Base-by-base conservation (phyloP, 495 filamentous ascomycete species). In the Durotheca rogersii region DNA sequence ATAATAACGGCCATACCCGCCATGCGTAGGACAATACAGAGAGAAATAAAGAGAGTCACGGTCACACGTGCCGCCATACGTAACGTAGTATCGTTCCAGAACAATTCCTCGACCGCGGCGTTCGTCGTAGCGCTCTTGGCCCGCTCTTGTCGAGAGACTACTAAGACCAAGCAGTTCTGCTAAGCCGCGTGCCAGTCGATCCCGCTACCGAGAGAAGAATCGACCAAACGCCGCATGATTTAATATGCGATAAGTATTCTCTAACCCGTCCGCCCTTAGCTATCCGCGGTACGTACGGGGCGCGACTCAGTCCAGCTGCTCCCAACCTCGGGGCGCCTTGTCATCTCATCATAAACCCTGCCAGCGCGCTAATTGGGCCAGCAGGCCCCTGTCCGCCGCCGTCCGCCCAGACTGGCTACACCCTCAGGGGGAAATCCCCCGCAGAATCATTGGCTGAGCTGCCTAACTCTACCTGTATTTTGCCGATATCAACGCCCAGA, bases 41-140 rank as follows among this genome's bases (percentile, higher is more conserved):
- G n/a, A n/a, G n/a, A n/a, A n/a, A n/a, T n/a, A n/a, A n/a, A n/a
- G n/a, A n/a, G n/a, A n/a, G n/a, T n/a, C n/a, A n/a, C n/a, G n/a
- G n/a, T n/a, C n/a, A 27, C 23, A 27, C 23, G 4, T 4, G 9
- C 23, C 9, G 9, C 23, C 9, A n/a, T 49, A 51, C 32, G 47
- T 39, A 52, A 47, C 42, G 47, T 47, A 36, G 41, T 43, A 58
- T 52, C 18, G 39, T 58, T 57, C 54, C 27, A 58, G 54, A 58
- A 58, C 33, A 48, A 44, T 58, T 52, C 54, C 36, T 21, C 36
- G 18, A 14, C 16, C 18, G 19, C 21, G 14, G 6, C n/a, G 42
- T 51, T 48, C 39, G 42, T 52, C 54, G 44, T 58, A 48, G 37
- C 43, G 42, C 25, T 47, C n/a, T n/a, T n/a, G n/a, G 9, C 47